Percentiles rank a stretch among this genome's conserved stretches.
Conservation (phyloP, 1,284 basidiomycete genomes). For the Tilletia caries region DNA sequence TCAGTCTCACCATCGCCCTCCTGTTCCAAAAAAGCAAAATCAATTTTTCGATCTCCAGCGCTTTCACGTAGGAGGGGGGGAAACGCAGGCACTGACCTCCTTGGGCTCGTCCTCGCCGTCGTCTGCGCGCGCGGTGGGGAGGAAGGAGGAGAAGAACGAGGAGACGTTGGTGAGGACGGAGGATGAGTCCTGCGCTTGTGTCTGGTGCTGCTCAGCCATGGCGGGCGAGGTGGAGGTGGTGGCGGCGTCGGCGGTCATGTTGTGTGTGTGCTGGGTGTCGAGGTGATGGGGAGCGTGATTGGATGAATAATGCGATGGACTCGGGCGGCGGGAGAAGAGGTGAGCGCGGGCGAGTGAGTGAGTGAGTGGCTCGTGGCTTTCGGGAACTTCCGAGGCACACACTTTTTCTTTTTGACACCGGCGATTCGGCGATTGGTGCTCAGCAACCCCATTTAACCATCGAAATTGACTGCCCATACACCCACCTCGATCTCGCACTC, state of each 20-base stretch:
- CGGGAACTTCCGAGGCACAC: too few relatives aligned
- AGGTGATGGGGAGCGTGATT: not conserved
- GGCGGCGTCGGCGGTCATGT: not conserved
- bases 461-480: too few relatives aligned
- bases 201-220: not conserved
- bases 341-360: too few relatives aligned
- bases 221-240: not conserved
- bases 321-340: too few relatives aligned
- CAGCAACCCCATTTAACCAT: too few relatives aligned
- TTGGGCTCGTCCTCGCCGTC: slow-evolving; percentile 19
- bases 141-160: slow-evolving; percentile 36
- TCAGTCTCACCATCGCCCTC: too few relatives aligned
- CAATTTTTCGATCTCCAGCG: slow-evolving; percentile 20
- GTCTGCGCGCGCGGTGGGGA: slow-evolving; percentile 35
- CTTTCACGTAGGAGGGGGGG: not conserved
- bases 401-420: too few relatives aligned
- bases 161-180: slow-evolving; percentile 33
- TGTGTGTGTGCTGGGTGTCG: not conserved
- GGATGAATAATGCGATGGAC: too few relatives aligned
- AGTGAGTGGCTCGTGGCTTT: not conserved
- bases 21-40: not conserved
- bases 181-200: slow-evolving; percentile 4
- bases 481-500: too few relatives aligned
- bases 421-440: too few relatives aligned
- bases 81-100: not conserved